Evolutionary conservation across 1,284 basidiomycete genomes (phyloP).

Genomic region (Naganishia albida): DNA sequence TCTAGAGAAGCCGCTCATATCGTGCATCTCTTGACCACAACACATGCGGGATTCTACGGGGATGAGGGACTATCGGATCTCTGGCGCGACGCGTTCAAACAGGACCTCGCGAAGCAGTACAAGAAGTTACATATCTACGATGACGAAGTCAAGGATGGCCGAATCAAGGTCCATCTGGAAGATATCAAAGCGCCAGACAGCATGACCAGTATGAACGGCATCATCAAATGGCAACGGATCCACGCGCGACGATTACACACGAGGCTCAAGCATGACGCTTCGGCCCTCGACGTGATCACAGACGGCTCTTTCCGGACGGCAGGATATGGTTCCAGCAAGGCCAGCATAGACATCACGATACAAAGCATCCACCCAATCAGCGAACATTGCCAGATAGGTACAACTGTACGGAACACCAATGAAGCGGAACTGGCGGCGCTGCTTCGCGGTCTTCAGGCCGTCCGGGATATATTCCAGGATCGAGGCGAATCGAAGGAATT

Average conservation of each 20-base stretch:
- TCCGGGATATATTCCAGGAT: background rate
- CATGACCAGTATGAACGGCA: conserved; percentile 2
- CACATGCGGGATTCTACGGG: background rate
- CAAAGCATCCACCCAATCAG: conserved; percentile 1
- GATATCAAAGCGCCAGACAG: background rate
- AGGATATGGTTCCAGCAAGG: background rate
- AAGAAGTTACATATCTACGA: background rate
- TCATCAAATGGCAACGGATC: background rate
- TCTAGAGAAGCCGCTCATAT: conserved; percentile 1
- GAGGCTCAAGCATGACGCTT: background rate
- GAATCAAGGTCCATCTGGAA: conserved; percentile 9
- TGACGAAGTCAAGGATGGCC: background rate
- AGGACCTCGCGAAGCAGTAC: background rate
- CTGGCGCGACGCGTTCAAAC: background rate
- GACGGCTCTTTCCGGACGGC: background rate
- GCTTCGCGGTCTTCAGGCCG: conserved; percentile 11
- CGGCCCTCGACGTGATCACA: conserved; percentile 2
- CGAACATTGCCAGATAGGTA: conserved; percentile 4
- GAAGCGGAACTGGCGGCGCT: conserved; percentile 9
- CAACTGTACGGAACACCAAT: background rate
- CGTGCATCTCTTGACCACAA: background rate
- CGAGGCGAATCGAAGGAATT: background rate
- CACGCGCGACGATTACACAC: background rate
- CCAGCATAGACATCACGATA: background rate
- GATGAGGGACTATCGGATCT: background rate